phyloP scores from a whole-genome alignment of 768 basidiomycete species.

The Rhodocollybia butyracea region DNA sequence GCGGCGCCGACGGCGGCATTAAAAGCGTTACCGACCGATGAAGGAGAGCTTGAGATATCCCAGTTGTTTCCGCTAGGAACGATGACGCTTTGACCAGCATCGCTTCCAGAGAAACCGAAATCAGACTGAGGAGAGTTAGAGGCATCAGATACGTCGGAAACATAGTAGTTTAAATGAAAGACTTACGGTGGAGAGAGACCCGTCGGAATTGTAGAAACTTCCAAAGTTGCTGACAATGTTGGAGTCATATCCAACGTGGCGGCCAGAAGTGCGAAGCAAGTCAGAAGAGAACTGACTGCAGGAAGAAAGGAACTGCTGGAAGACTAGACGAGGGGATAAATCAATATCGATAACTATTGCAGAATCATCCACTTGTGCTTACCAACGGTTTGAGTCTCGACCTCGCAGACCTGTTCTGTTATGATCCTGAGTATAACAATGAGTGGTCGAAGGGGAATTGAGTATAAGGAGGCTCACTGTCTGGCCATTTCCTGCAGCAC shows the following conservation, averaged over 20 bases:
- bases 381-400: slow-evolving; percentile 26
- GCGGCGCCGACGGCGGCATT: slow-evolving; percentile 3
- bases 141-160: background rate
- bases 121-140: background rate
- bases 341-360: background rate
- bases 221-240: slow-evolving; percentile 12
- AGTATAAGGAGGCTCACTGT: slow-evolving; percentile 10
- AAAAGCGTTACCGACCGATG: slow-evolving; percentile 11
- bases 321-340: background rate
- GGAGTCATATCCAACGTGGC: slow-evolving; percentile 19
- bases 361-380: slow-evolving; percentile 8
- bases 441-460: background rate
- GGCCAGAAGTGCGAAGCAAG: slow-evolving; percentile 15
- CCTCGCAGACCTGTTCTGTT: slow-evolving; percentile 27
- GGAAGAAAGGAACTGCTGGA: slow-evolving; percentile 1
- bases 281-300: slow-evolving; percentile 18
- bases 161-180: no score
- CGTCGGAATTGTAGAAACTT: slow-evolving; percentile 15
- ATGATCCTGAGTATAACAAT: slow-evolving; percentile 15
- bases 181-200: slow-evolving; percentile 12
- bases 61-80: slow-evolving; percentile 12
- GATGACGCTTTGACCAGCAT: slow-evolving; percentile 9
- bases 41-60: slow-evolving; percentile 8
- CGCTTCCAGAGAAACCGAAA: slow-evolving; percentile 12
- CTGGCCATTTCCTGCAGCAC: slow-evolving; percentile 26